Base-by-base conservation (phyloP, 1,139 yeast species). In the Yamadazyma trypodendri region DNA sequence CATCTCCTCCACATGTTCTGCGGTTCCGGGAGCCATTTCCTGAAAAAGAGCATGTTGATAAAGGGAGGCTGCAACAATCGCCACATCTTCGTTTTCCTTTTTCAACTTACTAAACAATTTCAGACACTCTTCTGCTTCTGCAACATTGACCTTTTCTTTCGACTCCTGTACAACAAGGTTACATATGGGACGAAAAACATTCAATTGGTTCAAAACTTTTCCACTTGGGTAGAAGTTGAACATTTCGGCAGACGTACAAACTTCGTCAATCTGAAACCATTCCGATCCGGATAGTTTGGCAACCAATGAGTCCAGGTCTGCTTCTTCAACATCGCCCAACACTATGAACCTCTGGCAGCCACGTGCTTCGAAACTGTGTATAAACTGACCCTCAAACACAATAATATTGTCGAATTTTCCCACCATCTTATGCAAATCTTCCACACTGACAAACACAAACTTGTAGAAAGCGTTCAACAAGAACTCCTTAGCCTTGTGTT, bases 1-100 rank as follows among this genome's bases (percentile, higher is more conserved):
- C 4, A 34, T 14, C 10, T 34, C 30, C 11, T 35, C 31, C 12
- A 39, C 24, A 12, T 34, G 30, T 15, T 43, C 44, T 1, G 28
- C 21, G 6, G 13, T 11, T 8, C 18, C 25, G 8, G 28, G 16
- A 2, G 11, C 28, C 30, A 47, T 43, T 30, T 48, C 51, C 30
- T 35, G 18, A 9, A 47, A 18, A 8, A 48, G 29, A 23, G 45
- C 51, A 10, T 33, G 24, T 24, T 48, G 52, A 34, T 44, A 47
- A 4, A 38, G 36, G 9, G 44, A 39, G n/a, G 37, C 36, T 6
- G 42, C 37, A 1, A 43, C 39, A 9, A 48, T 17, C n/a, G 38
- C 36, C 10, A 37, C 46, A 24, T 39, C 46, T 12, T 31, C 12
- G 15, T 34, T n/a, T n/a, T n/a, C 31, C 4, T 25, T 25, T 14